Evolutionary conservation across 768 basidiomycete genomes (phyloP), one percentile per base, ranked within the genome.

Genomic region (Tricholoma terreum): DNA sequence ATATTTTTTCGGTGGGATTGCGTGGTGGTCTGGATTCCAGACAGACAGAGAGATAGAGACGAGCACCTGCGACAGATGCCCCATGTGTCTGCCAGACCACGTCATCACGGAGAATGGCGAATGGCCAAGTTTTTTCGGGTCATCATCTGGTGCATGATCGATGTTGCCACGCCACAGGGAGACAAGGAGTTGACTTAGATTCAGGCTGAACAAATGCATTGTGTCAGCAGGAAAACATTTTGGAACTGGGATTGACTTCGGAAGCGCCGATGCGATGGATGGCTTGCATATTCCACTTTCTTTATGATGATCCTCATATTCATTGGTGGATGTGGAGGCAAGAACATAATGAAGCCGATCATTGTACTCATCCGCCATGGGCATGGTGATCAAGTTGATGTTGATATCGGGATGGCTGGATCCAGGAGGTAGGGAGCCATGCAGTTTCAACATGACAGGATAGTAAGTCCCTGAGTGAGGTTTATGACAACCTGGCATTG

Each of bases 161-260:
- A 60, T 57, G 14, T 21, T 17, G 2, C 67, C 66, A 3, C 63
- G 64, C 70, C 71, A 72, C 2, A 74, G 65, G 0, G 52, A 35
- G 34, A 72, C 15, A 6, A 69, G 30, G 17, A 50, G 24, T 19
- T 50, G 27, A 7, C 31, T 30, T 11, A 50, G 9, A 50, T 50
- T 50, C 3, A 50, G 50, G 2, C 27, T n/a, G n/a, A 24, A 24
- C 27, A 50, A 35, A 33, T 50, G 50, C 50, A 34, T 50, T 9
- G 30, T 50, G 10, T 50, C 50, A 11, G 31, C 24, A 50, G 27
- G 27, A 50, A 50, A 34, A 31, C 50, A 50, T 50, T 30, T 33
- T 14, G n/a, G 50, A 17, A 50, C 30, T 19, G 27, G 24, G 34
- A 50, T 19, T 21, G 24, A 31, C 34, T 30, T 30, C 15, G 24